phyloP scores from a whole-genome alignment of 2,329 filamentous ascomycete genomes.

The Scopulariopsis brevicaulis region DNA sequence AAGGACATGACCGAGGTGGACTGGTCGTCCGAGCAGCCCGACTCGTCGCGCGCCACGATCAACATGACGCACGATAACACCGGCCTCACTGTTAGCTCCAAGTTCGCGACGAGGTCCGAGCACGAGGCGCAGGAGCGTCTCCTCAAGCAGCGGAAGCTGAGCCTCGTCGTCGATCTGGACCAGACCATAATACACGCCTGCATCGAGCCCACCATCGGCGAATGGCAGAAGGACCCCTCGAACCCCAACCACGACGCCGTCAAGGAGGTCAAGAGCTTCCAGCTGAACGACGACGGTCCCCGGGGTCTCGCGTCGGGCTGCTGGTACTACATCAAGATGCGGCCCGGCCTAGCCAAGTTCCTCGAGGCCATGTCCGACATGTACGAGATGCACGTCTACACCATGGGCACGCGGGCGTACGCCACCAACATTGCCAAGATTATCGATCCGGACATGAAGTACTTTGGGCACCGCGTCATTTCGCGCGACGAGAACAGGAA shows the following conservation, averaged over 20 bases:
- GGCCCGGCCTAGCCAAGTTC: slow-evolving; percentile 75
- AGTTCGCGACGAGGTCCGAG: slow-evolving; percentile 71
- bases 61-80: slow-evolving; percentile 93
- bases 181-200: slow-evolving; percentile 98
- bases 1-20: slow-evolving; percentile 90
- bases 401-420: slow-evolving; percentile 97
- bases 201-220: slow-evolving; percentile 89
- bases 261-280: slow-evolving; percentile 78
- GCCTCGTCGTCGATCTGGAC: slow-evolving; percentile 90
- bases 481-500: slow-evolving; percentile 96
- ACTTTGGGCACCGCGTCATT: slow-evolving; percentile 90
- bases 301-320: slow-evolving; percentile 58
- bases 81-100: slow-evolving; percentile 70
- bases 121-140: slow-evolving; percentile 78
- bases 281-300: slow-evolving; percentile 76
- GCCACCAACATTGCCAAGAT: slow-evolving; percentile 85
- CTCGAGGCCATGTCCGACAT: slow-evolving; percentile 64
- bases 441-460: slow-evolving; percentile 77
- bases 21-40: slow-evolving; percentile 69
- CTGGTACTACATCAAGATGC: slow-evolving; percentile 98
- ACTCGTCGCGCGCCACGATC: slow-evolving; percentile 79
- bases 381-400: slow-evolving; percentile 97
- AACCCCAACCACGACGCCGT: slow-evolving; percentile 90
- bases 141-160: slow-evolving; percentile 71
- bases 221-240: slow-evolving; percentile 81